Percentiles rank a stretch among this genome's conserved stretches.
phyloP scores from a whole-genome alignment of 768 basidiomycete species.

The Mycena galopus region DNA sequence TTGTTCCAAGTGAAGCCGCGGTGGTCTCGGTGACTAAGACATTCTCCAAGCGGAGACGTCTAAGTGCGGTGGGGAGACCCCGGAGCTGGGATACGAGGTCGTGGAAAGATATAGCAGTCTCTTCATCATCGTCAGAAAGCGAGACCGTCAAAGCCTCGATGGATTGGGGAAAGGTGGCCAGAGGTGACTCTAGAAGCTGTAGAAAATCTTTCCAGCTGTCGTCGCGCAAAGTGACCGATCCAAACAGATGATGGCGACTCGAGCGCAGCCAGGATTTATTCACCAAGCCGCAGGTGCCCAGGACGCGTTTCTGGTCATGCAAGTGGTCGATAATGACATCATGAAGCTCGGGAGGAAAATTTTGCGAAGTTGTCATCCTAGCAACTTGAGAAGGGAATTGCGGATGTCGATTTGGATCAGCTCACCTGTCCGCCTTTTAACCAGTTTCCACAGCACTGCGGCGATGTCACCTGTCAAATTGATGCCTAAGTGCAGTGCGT shows the following conservation, averaged over 20 bases:
- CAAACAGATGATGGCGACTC: conserved; percentile 31
- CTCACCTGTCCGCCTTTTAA: background rate
- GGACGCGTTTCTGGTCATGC: conserved; percentile 15
- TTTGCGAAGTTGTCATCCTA: background rate
- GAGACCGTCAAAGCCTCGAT: background rate
- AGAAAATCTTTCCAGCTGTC: conserved; percentile 15
- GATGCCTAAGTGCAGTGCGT: no score
- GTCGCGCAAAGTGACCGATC: background rate
- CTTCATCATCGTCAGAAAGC: background rate
- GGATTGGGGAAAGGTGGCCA: conserved; percentile 1
- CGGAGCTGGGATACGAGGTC: conserved; percentile 3
- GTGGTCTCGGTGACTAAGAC: background rate
- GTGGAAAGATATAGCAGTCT: background rate
- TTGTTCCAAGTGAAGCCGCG: background rate
- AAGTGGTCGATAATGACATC: conserved; percentile 31
- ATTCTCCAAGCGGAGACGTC: background rate
- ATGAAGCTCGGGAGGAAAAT: conserved; percentile 32
- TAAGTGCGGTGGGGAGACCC: background rate
- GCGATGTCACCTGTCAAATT: background rate
- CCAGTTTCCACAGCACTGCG: no score
- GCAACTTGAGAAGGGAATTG: background rate
- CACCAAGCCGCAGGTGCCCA: conserved; percentile 27
- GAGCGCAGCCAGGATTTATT: conserved; percentile 18
- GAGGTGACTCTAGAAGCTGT: conserved; percentile 6
- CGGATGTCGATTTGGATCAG: background rate